Evolutionary conservation across 176 grass and related monocot genomes (phyloP).

Genomic region (Rhipidocladum racemiflorum): DNA sequence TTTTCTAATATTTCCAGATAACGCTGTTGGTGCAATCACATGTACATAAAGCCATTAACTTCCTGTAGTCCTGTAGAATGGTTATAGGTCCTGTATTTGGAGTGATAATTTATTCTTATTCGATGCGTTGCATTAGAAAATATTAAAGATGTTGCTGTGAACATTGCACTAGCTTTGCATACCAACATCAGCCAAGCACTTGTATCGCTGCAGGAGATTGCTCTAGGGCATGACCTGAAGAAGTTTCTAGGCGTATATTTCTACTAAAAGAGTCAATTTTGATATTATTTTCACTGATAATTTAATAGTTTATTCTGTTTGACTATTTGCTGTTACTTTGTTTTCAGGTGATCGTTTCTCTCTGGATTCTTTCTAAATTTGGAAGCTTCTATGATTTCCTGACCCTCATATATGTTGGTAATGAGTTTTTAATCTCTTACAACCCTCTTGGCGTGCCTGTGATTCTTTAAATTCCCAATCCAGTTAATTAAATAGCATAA

Average conservation of each 20-base stretch:
- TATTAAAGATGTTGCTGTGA: conserved; percentile 62
- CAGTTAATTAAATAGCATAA: not conserved
- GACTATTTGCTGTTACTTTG: not conserved
- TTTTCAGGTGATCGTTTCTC: conserved; percentile 60
- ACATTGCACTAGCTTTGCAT: conserved; percentile 37
- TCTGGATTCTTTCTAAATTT: conserved; percentile 73
- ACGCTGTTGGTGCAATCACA: too few species aligned
- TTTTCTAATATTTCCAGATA: too few species aligned
- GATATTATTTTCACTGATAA: not conserved
- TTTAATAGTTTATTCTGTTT: not conserved
- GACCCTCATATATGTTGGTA: conserved; percentile 80
- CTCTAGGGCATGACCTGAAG: conserved; percentile 61
- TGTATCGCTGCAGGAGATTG: conserved; percentile 47
- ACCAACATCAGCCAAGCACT: conserved; percentile 60
- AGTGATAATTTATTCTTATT: too few species aligned
- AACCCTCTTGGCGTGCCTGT: not conserved
- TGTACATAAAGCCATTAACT: too few species aligned
- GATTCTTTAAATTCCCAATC: not conserved
- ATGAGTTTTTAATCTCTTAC: not conserved
- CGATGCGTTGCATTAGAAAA: too few species aligned
- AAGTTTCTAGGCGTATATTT: conserved; percentile 63
- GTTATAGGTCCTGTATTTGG: too few species aligned
- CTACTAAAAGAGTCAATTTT: not conserved
- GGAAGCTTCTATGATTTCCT: conserved; percentile 63
- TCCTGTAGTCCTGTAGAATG: too few species aligned